phyloP scores from a whole-genome alignment of 139 green algal genomes.

The Astrephomene gubernaculifera region DNA sequence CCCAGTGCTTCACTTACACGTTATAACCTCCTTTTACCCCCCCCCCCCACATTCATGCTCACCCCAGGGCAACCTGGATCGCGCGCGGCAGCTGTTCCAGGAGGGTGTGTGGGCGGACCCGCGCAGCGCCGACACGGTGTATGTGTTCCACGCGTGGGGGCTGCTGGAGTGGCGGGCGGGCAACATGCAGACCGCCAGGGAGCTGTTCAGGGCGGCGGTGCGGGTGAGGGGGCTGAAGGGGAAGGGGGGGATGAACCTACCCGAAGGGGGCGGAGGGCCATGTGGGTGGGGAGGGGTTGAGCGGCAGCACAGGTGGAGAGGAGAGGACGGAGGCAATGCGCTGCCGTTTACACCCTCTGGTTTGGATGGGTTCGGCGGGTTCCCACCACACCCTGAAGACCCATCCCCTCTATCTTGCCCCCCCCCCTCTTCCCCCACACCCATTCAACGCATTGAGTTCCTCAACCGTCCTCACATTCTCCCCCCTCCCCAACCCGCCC shows the following conservation, averaged over 20 bases:
- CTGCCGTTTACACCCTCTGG: no score
- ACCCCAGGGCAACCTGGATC: conserved; percentile 69
- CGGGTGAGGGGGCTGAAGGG: no score
- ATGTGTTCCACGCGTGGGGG: conserved; percentile 93
- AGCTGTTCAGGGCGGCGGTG: conserved; percentile 95
- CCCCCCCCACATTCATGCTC: no score
- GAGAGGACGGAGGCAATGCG: no score
- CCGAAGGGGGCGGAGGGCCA: neutral
- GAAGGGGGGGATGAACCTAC: no score
- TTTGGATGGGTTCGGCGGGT: no score
- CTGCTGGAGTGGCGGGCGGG: conserved; percentile 82
- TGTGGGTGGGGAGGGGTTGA: neutral
- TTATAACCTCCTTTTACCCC: no score
- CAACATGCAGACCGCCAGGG: conserved; percentile 81
- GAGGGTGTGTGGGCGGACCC: conserved; percentile 91
- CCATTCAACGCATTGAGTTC: neutral
- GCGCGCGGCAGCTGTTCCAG: conserved; percentile 94
- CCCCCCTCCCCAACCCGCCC: neutral
- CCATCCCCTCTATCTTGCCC: no score
- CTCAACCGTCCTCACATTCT: no score
- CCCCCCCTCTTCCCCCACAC: neutral
- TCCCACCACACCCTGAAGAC: no score
- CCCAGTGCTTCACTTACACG: no score
- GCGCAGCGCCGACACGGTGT: conserved; percentile 63
- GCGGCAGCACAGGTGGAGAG: no score